These are phyloP conservation scores for Agrocybe praecox DNA, from an alignment of 768 basidiomycete species.

Conservation along the genomic window DNA sequence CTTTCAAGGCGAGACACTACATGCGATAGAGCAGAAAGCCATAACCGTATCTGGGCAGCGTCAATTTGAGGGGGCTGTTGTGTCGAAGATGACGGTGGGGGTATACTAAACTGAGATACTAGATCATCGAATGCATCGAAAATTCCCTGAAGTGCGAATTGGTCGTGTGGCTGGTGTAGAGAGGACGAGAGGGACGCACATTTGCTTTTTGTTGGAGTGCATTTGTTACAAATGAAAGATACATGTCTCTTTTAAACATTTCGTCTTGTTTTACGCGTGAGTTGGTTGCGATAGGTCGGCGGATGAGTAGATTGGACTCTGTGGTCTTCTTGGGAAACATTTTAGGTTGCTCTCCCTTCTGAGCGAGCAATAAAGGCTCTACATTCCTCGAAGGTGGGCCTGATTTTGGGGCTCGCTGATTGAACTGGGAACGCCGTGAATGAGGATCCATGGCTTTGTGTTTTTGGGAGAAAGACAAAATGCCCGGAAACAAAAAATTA, in stretches of 20 bases:
- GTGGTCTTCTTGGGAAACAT: slow-evolving; percentile 40
- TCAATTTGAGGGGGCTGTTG: slow-evolving; percentile 31
- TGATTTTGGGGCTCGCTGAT: slow-evolving; percentile 68
- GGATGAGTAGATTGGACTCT: slow-evolving; percentile 26
- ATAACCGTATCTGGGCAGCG: slow-evolving; percentile 66
- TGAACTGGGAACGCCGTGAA: slow-evolving; percentile 75
- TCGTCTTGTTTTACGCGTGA: slow-evolving; percentile 79
- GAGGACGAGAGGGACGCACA: slow-evolving; percentile 43
- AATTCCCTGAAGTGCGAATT: slow-evolving; percentile 53
- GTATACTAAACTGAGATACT: slow-evolving; percentile 79
- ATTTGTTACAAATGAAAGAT: slow-evolving; percentile 80
- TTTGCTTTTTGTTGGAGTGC: slow-evolving; percentile 74
- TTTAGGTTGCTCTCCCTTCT: slow-evolving; percentile 16
- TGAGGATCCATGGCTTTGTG: slow-evolving; percentile 68
- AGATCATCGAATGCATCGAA: slow-evolving; percentile 84
- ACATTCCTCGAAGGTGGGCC: slow-evolving; percentile 54
- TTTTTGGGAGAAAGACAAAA: slow-evolving; percentile 5
- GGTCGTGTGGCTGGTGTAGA: slow-evolving; percentile 5
- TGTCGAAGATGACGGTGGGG: slow-evolving; percentile 27
- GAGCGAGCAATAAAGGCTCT: slow-evolving; percentile 38
- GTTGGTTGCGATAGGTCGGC: slow-evolving; percentile 75
- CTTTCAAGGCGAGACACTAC: slow-evolving; percentile 90
- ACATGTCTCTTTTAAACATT: slow-evolving; percentile 79
- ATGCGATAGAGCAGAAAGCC: slow-evolving; percentile 88
- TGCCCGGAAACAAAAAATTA: slow-evolving; percentile 15